These are phyloP conservation scores for Lactifluus subvellereus DNA, from an alignment of 768 basidiomycete genomes.

Conservation along the genomic window DNA sequence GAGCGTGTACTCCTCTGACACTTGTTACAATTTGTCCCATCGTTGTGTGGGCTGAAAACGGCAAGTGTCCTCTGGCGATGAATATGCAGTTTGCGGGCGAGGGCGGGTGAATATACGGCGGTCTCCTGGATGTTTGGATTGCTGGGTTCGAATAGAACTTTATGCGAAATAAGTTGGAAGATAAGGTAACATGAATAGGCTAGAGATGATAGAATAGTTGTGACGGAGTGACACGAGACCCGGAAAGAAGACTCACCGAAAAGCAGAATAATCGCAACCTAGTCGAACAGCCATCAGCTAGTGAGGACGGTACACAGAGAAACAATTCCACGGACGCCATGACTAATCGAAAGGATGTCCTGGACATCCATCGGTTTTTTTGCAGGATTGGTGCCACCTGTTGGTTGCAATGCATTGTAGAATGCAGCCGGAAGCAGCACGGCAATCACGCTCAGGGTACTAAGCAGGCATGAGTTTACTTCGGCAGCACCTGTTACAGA, in stretches of 20 bases:
- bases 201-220: constrained; percentile 23
- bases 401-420: constrained; percentile 45
- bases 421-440: constrained; percentile 77
- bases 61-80: too few relatives aligned
- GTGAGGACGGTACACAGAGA: neutral
- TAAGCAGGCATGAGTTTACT: constrained; percentile 67
- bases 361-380: constrained; percentile 33
- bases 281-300: neutral
- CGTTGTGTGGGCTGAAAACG: too few relatives aligned
- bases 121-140: neutral
- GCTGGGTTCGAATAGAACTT: constrained; percentile 43
- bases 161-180: constrained; percentile 54
- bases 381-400: constrained; percentile 23
- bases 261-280: constrained; percentile 50
- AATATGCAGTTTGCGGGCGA: too few relatives aligned
- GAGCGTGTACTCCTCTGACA: neutral
- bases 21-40: too few relatives aligned
- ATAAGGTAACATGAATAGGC: constrained; percentile 48
- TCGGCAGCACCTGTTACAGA: constrained; percentile 48
- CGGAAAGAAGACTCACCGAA: constrained; percentile 36
- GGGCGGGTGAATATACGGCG: too few relatives aligned
- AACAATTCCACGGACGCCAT: constrained; percentile 37
- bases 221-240: neutral
- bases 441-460: constrained; percentile 75
- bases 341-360: constrained; percentile 47